Evolutionary conservation across 78 protist genomes (phyloP), one percentile per base, ranked within the genome.

Genomic region (Parvularia atlantis): DNA sequence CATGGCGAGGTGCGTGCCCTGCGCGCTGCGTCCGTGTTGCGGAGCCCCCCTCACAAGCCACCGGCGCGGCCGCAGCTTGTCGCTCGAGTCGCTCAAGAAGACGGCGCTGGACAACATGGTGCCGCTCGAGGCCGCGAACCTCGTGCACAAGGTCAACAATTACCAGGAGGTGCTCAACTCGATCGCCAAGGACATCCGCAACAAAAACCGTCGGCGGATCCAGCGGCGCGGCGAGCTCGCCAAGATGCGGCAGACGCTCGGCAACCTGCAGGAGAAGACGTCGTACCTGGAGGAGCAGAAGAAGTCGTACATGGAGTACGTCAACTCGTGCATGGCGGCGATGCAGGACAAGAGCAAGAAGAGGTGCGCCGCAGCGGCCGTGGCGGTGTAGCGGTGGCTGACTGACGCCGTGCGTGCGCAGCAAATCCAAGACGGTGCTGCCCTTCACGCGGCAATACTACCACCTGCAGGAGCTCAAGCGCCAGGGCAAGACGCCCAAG

Each of bases 171-270:
- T 68, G 5, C 39, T 54, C 53, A 68, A 68, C 28, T 63, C 62
- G 53, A 50, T 68, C 4, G 70, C 70, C 14, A 65, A 48, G 70
- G 73, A 67, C 36, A 53, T 67, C 22, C 73, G 62, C 35, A 50
- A 67, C 62, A 59, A 67, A 36, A 44, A 17, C 37, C 35, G 20
- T 3, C 28, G 50, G n/a, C 73, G 73, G 35, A 7, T 7, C 6
- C 46, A 37, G 43, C 60, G 73, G 5, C 36, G 36, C 59, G 6
- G n/a, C 19, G 73, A 68, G 41, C 19, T 68, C 4, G 48, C 0
- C 20, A 52, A 54, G 46, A 16, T 68, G n/a, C 17, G 33, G 14
- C 13, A 54, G 50, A 54, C 73, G 1, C 35, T 39, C 26, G 50
- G 2, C 28, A 26, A 26, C 17, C 73, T 68, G 1, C 39, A 36